phyloP scores from a whole-genome alignment of 129 eudicot genomes.

The Centella asiatica region DNA sequence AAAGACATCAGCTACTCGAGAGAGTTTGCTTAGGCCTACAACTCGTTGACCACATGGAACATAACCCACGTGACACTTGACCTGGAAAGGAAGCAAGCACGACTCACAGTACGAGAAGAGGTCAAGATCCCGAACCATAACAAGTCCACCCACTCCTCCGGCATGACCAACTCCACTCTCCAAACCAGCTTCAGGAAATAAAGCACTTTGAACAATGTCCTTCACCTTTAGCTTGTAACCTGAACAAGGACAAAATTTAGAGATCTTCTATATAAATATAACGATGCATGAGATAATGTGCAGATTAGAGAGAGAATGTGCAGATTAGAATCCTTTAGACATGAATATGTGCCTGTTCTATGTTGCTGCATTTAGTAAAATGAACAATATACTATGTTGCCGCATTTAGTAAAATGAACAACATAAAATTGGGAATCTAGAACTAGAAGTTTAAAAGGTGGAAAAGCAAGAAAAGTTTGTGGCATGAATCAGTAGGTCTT shows the following conservation, averaged over 20 bases:
- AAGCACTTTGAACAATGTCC: conserved; percentile 82
- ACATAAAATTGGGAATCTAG: no score
- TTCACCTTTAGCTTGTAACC: conserved; percentile 76
- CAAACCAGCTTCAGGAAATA: conserved; percentile 88
- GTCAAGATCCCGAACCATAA: conserved; percentile 83
- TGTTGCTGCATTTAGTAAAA: no score
- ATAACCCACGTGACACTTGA: conserved; percentile 83
- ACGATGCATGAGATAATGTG: background rate
- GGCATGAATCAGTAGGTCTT: no score
- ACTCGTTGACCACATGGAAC: conserved; percentile 87
- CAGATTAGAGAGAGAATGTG: conserved; percentile 1
- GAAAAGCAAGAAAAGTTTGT: no score
- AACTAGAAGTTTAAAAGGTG: no score
- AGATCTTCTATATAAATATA: background rate
- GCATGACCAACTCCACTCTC: conserved; percentile 71
- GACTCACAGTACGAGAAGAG: conserved; percentile 88
- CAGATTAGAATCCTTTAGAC: no score
- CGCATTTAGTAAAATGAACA: no score
- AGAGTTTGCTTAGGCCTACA: conserved; percentile 91
- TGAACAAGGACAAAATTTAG: conserved; percentile 9
- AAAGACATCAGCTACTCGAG: conserved; percentile 79
- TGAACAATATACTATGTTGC: no score
- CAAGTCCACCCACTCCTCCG: conserved; percentile 92
- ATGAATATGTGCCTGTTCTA: no score
- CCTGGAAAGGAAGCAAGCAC: conserved; percentile 91